A percentile compares a stretch with the other conserved stretches of the same genome.
Conservation (phyloP, 2,329 filamentous ascomycete species). For the Didymosphaeria variabile region DNA sequence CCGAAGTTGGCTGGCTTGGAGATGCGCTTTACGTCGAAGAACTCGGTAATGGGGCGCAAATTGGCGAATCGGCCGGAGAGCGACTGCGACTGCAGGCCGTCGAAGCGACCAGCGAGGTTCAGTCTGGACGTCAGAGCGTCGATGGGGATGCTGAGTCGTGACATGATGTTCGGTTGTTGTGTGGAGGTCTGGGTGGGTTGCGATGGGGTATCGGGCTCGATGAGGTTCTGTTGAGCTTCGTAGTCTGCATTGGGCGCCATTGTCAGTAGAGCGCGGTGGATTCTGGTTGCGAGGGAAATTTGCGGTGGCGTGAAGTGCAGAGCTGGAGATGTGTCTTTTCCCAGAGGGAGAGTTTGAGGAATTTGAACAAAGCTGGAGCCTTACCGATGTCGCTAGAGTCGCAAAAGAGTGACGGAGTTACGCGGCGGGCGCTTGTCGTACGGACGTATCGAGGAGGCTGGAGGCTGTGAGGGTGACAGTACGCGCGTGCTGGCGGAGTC, state of each 20-base stretch:
- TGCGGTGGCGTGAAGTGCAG: conserved; percentile 13
- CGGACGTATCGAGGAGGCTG: conserved; percentile 17
- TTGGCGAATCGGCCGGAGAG: conserved; percentile 88
- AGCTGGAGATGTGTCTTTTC: conserved; percentile 43
- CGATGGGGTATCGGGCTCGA: conserved; percentile 29
- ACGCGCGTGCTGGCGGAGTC: conserved; percentile 16
- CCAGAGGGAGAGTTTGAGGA: conserved; percentile 6
- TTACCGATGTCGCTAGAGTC: conserved; percentile 32
- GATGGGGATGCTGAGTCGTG: conserved; percentile 90
- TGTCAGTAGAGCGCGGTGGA: conserved; percentile 29
- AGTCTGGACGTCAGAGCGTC: conserved; percentile 91
- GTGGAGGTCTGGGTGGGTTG: conserved; percentile 15
- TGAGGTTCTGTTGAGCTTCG: conserved; percentile 40
- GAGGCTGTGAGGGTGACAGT: conserved; percentile 23
- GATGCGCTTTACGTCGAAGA: conserved; percentile 93
- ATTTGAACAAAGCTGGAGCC: conserved; percentile 36
- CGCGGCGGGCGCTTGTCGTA: conserved; percentile 31
- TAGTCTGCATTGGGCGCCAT: conserved; percentile 39
- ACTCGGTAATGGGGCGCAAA: conserved; percentile 88
- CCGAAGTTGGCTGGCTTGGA: conserved; percentile 93
- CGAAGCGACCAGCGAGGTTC: conserved; percentile 85
- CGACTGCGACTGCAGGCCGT: conserved; percentile 80
- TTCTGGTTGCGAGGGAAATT: background rate
- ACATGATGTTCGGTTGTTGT: conserved; percentile 64
- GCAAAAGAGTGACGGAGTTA: conserved; percentile 28